Conservation (phyloP, 257 asterid species). For the Gentiana dahurica region DNA sequence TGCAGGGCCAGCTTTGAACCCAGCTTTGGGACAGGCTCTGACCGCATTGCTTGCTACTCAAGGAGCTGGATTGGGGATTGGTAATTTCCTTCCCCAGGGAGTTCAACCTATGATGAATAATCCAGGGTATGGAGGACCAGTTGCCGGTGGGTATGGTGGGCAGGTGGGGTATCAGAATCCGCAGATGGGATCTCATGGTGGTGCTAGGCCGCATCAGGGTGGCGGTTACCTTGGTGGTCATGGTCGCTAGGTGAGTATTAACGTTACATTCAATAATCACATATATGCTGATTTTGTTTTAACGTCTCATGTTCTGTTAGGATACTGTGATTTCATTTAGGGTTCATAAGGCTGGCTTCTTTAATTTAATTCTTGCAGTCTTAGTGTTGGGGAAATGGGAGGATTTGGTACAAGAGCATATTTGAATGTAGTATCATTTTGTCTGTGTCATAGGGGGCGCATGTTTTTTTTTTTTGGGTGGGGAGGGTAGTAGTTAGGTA, state of each 20-base stretch:
- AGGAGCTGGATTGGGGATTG: conserved; percentile 78
- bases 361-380: no score
- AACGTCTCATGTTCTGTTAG: no score
- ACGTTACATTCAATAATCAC: neutral
- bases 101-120: conserved; percentile 54
- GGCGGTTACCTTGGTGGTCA: conserved; percentile 85
- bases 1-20: conserved; percentile 32
- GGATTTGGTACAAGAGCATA: no score
- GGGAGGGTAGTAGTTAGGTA: no score
- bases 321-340: no score
- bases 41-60: conserved; percentile 79
- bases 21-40: conserved; percentile 87
- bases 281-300: no score
- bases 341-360: no score
- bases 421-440: no score
- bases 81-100: conserved; percentile 74
- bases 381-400: no score
- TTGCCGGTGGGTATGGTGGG: conserved; percentile 51
- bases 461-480: no score
- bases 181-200: conserved; percentile 73
- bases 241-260: conserved; percentile 62
- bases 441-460: no score
- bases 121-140: conserved; percentile 68
- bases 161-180: conserved; percentile 70
- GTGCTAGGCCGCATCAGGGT: conserved; percentile 77